Evolutionary conservation across 2,329 filamentous ascomycete species (phyloP), one percentile per base, ranked within the genome.

Genomic region (Monilinia vaccinii-corymbosi): DNA sequence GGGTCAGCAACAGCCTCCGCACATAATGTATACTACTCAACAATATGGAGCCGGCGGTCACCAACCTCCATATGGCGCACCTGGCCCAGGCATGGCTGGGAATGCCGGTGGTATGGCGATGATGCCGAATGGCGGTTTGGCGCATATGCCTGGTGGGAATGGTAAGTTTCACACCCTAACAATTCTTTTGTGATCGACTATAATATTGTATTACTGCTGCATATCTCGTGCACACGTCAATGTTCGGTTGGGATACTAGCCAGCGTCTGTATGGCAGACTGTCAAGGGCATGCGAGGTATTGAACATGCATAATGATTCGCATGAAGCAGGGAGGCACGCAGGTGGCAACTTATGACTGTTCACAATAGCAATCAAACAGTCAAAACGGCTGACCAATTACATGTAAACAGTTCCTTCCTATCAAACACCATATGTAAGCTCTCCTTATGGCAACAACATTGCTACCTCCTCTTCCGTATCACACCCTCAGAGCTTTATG

Each of bases 1-100:
- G 45, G 69, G 68, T 64, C 69, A 70, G 66, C 66, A 63, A 31
- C 68, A 68, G 51, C 70, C 69, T 65, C 69, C 70, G 68, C 78
- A 79, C 72, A 79, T 82, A 75, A 83, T 84, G 80, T 84, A 81
- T 72, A 81, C 81, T 71, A 75, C 67, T 57, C 68, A 70, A 60
- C 67, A 71, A 53, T 68, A 60, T 48, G 62, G 60, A n/a, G 61
- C 57, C 32, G 60, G 61, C 56, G 34, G 60, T 47, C 66, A 70
- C 52, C 67, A 67, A 42, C 68, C 69, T 36, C 64, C 65, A 23
- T 70, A 69, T 57, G 66, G 58, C 51, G 59, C 63, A 46, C 62
- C 65, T 53, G 64, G 60, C 45, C 65, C 68, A 36, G 66, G 65
- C 61, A 68, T 69, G 67, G 66, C 63, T 63, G 64, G 63, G 32